Percentiles rank a stretch among this genome's conserved stretches.
These are phyloP conservation scores for Fusarium sororula DNA, from an alignment of 2,329 filamentous ascomycete genomes.

Conservation along the genomic window DNA sequence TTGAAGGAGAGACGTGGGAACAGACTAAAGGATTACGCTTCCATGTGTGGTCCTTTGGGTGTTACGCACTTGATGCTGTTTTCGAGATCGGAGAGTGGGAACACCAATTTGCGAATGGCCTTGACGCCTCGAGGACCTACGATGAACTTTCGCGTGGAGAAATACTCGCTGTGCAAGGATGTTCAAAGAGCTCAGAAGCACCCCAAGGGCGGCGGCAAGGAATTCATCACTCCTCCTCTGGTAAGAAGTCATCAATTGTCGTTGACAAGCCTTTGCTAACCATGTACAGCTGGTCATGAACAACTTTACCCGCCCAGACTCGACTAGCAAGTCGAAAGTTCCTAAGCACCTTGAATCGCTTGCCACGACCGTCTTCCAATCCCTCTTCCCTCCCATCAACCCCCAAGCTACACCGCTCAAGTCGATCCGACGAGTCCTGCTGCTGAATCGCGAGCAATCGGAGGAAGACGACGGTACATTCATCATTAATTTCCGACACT, in stretches of 20 bases:
- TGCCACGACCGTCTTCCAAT: constrained; percentile 93
- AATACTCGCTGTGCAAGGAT: constrained; percentile 93
- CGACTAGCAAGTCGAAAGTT: constrained; percentile 72
- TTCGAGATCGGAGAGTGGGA: constrained; percentile 87
- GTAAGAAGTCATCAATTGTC: constrained; percentile 53
- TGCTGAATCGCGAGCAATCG: constrained; percentile 82
- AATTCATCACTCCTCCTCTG: constrained; percentile 85
- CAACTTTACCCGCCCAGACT: constrained; percentile 79
- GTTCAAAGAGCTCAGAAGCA: constrained; percentile 84
- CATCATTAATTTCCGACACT: constrained; percentile 88
- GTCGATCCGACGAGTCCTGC: constrained; percentile 89
- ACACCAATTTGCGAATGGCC: constrained; percentile 90
- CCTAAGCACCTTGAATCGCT: constrained; percentile 94
- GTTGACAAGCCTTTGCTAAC: constrained; percentile 38
- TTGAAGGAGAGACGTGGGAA: constrained; percentile 91
- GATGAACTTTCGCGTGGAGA: constrained; percentile 91
- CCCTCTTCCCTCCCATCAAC: constrained; percentile 94
- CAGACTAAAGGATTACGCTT: constrained; percentile 88
- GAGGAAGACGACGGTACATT: constrained; percentile 73
- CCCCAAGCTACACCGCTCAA: constrained; percentile 88
- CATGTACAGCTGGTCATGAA: constrained; percentile 87
- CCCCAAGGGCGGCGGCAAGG: constrained; percentile 82
- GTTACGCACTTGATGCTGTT: constrained; percentile 94
- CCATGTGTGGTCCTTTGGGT: constrained; percentile 93
- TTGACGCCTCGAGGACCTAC: constrained; percentile 91